These are phyloP conservation scores for Lineolata rhizophorae DNA, from an alignment of 495 filamentous ascomycete genomes.

Conservation along the genomic window DNA sequence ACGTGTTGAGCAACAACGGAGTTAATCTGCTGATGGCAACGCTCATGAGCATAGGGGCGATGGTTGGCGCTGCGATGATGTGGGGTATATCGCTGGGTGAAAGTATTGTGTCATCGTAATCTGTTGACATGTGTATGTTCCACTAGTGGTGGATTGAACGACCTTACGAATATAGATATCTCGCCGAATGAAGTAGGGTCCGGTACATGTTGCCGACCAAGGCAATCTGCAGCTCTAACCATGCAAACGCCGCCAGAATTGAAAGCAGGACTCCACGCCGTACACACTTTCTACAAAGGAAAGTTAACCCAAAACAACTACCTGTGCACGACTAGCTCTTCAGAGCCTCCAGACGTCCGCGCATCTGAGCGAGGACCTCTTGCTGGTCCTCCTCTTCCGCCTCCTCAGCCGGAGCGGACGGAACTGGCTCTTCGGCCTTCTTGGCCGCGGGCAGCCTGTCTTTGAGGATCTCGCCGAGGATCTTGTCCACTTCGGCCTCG, in stretches of 20 bases:
- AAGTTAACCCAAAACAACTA: no score
- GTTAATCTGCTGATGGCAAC: slow-evolving; percentile 83
- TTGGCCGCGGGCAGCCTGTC: slow-evolving; percentile 38
- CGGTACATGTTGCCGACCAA: no score
- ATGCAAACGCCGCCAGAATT: no score
- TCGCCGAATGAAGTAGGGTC: no score
- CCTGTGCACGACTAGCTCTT: no score
- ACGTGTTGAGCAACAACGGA: slow-evolving; percentile 77
- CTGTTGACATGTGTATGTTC: no score
- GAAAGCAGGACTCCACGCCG: no score
- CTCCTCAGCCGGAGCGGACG: slow-evolving; percentile 29
- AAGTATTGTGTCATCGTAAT: no score
- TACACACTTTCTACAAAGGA: no score
- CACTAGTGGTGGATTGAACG: no score
- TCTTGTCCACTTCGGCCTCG: slow-evolving; percentile 79
- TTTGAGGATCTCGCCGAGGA: slow-evolving; percentile 71
- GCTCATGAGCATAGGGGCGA: slow-evolving; percentile 56
- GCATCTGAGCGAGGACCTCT: slow-evolving; percentile 80
- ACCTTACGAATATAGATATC: no score
- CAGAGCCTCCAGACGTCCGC: slow-evolving; percentile 70
- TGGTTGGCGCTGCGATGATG: slow-evolving; percentile 24
- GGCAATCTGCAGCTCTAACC: no score
- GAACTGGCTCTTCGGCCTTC: slow-evolving; percentile 18
- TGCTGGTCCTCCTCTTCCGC: slow-evolving; percentile 70
- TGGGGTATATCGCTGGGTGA: slow-evolving; percentile 4